phyloP scores from a whole-genome alignment of 768 basidiomycete genomes.

The Phlebiopsis flavidoalba region DNA sequence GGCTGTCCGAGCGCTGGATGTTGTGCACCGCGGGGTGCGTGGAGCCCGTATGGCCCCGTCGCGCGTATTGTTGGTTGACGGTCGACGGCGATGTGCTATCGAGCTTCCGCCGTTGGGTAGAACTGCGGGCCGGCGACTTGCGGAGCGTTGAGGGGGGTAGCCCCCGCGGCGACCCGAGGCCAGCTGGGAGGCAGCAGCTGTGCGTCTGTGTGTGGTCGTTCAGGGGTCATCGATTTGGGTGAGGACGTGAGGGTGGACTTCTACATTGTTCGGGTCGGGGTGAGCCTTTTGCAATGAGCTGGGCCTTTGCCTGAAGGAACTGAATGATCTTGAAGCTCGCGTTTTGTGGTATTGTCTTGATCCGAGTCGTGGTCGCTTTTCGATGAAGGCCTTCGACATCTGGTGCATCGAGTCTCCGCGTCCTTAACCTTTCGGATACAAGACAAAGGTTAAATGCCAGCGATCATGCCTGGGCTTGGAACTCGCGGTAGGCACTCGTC shows the following conservation, averaged over 20 bases:
- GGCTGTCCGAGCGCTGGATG: conserved; percentile 47
- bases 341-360: conserved; percentile 75
- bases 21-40: conserved; percentile 51
- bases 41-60: conserved; percentile 17
- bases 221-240: conserved; percentile 4
- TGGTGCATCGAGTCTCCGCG: conserved; percentile 67
- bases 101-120: background rate
- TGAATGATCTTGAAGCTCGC: conserved; percentile 85
- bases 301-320: conserved; percentile 65
- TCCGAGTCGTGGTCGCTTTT: conserved; percentile 66
- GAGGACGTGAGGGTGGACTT: conserved; percentile 13
- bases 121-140: conserved; percentile 1
- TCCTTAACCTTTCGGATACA: conserved; percentile 72
- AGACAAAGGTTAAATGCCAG: conserved; percentile 79
- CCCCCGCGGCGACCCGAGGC: conserved; percentile 18
- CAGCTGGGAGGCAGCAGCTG: conserved; percentile 46
- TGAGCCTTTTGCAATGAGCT: conserved; percentile 35
- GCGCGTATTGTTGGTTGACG: conserved; percentile 12
- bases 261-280: conserved; percentile 21
- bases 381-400: conserved; percentile 76
- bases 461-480: conserved; percentile 88
- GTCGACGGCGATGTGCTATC: conserved; percentile 14
- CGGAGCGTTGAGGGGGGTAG: conserved; percentile 3
- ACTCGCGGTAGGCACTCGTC: conserved; percentile 81
- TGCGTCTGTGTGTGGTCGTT: conserved; percentile 36